phyloP scores from a whole-genome alignment of 192 early-diverging fungal species.

The Coemansia sp. region DNA sequence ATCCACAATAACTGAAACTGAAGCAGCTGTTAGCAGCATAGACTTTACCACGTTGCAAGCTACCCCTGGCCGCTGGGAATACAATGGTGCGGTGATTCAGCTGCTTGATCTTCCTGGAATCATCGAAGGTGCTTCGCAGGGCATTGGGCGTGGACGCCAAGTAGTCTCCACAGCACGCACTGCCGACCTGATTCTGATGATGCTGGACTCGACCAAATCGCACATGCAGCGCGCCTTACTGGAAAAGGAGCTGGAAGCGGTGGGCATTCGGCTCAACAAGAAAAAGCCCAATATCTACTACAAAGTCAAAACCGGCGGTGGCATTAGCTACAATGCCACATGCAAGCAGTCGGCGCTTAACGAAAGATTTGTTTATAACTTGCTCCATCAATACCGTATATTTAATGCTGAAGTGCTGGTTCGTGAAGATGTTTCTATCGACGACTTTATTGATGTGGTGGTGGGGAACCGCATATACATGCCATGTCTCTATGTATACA shows the following conservation, averaged over 20 bases:
- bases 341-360: conserved; percentile 81
- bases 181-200: conserved; percentile 94
- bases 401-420: conserved; percentile 97
- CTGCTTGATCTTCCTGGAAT: conserved; percentile 98
- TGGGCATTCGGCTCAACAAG: conserved; percentile 92
- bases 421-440: conserved; percentile 93
- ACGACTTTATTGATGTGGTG: conserved; percentile 98
- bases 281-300: conserved; percentile 90
- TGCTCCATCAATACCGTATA: conserved; percentile 96
- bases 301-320: conserved; percentile 96
- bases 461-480: conserved; percentile 97
- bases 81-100: conserved; percentile 96
- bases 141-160: conserved; percentile 97
- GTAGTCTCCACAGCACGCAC: conserved; percentile 97
- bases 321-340: conserved; percentile 91
- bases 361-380: conserved; percentile 89
- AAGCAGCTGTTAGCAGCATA: conserved; percentile 82
- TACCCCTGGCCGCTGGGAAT: conserved; percentile 92
- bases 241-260: conserved; percentile 91
- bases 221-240: conserved; percentile 77
- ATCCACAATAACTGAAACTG: conserved; percentile 85
- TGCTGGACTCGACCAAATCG: conserved; percentile 96
- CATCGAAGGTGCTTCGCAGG: conserved; percentile 95
- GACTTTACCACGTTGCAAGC: conserved; percentile 98
- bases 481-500: conserved; percentile 92